Conservation (phyloP, 1,284 basidiomycete species). For the Ustilago curta region DNA sequence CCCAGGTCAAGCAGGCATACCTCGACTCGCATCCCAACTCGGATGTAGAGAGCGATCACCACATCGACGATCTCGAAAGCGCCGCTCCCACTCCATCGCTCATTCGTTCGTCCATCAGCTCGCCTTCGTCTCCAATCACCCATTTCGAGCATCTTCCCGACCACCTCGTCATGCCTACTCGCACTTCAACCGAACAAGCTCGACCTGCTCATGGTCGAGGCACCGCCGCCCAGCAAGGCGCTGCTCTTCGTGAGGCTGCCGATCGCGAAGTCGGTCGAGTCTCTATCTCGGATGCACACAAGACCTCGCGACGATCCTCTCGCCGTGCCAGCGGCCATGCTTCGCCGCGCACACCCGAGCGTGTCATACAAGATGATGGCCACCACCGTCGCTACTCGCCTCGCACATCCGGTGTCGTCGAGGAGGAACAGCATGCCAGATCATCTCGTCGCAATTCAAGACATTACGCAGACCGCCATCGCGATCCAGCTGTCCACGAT, state of each 20-base stretch:
- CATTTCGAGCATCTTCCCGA: not conserved
- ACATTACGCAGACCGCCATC: conserved; percentile 4
- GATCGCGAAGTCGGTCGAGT: conserved; percentile 27
- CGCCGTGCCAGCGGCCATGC: conserved; percentile 17
- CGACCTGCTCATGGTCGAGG: conserved; percentile 42
- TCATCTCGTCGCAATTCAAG: conserved; percentile 29
- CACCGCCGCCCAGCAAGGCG: conserved; percentile 54
- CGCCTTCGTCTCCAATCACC: conserved; percentile 5
- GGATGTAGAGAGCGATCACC: conserved; percentile 20
- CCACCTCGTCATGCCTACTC: conserved; percentile 17
- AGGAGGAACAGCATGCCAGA: not conserved
- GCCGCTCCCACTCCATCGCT: conserved; percentile 36
- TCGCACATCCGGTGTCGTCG: conserved; percentile 1
- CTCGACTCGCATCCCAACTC: conserved; percentile 48
- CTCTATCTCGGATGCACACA: conserved; percentile 7
- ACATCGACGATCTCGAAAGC: conserved; percentile 10
- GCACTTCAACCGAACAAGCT: conserved; percentile 6
- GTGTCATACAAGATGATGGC: conserved; percentile 12
- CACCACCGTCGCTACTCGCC: conserved; percentile 20
- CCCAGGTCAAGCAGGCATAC: conserved; percentile 50
- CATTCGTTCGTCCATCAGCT: conserved; percentile 26
- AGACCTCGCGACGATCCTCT: conserved; percentile 29
- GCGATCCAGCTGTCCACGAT: not conserved
- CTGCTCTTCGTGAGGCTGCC: conserved; percentile 43
- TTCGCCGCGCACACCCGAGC: conserved; percentile 24